Evolutionary conservation across 1,284 basidiomycete species (phyloP), one percentile per base, ranked within the genome.

Genomic region (Heterobasidion occidentale): DNA sequence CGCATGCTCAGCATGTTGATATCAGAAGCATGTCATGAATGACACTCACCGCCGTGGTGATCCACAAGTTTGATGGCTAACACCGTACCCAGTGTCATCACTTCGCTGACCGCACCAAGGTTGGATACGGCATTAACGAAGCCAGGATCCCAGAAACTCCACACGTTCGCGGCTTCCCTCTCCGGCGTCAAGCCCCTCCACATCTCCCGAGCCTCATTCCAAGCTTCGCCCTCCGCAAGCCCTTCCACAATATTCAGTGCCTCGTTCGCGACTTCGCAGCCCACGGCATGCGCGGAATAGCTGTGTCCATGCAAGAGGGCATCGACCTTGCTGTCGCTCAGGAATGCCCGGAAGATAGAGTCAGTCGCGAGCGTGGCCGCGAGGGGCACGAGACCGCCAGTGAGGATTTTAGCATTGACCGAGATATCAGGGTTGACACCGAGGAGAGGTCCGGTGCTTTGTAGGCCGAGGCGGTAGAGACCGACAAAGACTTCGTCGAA

Each of bases 401-500:
- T 98, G 20, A 99, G 78, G 60, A 95, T 90, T 70, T 99, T 99
- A 45, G 94, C 96, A 63, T 96, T 85, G 50, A 93, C 92, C 0
- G 90, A 84, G 52, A 98, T 90, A 68, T 99, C 94, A 1, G 94
- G 94, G 12, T 76, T 69, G 11, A 80, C 78, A 9, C 88, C 87
- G 1, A 97, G 78, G 12, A 93, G 69, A 2, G 83, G 72, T 1
- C 79, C 77, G 0, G 85, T 78, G 44, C 84, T 86, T 59, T 83
- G 72, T 63, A 88, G 74, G 1, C 94, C 94, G 51, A 97, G 78
- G 35, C 96, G 89, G 67, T 94, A 85, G 9, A 98, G 76, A 0
- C 96, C 96, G 14, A 90, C 85, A 69, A 98, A 98, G 7, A 99
- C 96, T 70, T 98, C 96, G 70, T 99, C 96, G 65, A 92, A 98